A percentile compares a stretch with the other conserved stretches of the same genome.
phyloP scores from a whole-genome alignment of 2,329 filamentous ascomycete genomes.

The Aspergillus eucalypticola region DNA sequence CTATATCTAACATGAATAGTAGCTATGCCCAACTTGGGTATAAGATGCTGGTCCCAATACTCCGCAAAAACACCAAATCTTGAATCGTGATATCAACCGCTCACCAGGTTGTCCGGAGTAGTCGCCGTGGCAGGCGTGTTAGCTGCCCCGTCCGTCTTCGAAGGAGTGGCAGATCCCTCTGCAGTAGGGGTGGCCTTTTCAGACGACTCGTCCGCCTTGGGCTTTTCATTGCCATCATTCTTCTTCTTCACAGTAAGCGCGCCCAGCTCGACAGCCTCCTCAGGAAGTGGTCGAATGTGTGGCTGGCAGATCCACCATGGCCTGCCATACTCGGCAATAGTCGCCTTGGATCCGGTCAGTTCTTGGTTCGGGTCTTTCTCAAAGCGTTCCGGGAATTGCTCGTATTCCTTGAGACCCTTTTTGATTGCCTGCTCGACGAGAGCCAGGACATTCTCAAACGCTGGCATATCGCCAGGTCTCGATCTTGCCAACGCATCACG shows the following conservation, averaged over 20 bases:
- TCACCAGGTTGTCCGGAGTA: constrained; percentile 33
- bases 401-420: constrained; percentile 69
- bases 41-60: constrained; percentile 8
- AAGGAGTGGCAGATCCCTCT: constrained; percentile 17
- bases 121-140: constrained; percentile 21
- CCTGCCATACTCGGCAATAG: constrained; percentile 71
- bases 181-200: constrained; percentile 12
- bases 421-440: constrained; percentile 76
- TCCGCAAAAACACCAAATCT: constrained; percentile 3
- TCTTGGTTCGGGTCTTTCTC: constrained; percentile 38
- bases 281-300: constrained; percentile 80
- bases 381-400: constrained; percentile 44
- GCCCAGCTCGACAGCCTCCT: constrained; percentile 82
- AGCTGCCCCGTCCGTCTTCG: constrained; percentile 3
- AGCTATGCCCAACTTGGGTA: constrained; percentile 9
- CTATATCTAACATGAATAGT: background rate
- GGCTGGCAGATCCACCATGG: constrained; percentile 92
- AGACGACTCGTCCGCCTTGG: constrained; percentile 8
- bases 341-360: constrained; percentile 53
- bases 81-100: constrained; percentile 22
- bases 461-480: constrained; percentile 68
- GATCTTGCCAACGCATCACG: constrained; percentile 77
- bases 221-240: constrained; percentile 18
- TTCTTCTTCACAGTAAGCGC: constrained; percentile 75
- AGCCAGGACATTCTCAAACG: constrained; percentile 73